Evolutionary conservation across 371 early-diverging fungal genomes (phyloP).

Genomic region (Rhizopus delemar): DNA sequence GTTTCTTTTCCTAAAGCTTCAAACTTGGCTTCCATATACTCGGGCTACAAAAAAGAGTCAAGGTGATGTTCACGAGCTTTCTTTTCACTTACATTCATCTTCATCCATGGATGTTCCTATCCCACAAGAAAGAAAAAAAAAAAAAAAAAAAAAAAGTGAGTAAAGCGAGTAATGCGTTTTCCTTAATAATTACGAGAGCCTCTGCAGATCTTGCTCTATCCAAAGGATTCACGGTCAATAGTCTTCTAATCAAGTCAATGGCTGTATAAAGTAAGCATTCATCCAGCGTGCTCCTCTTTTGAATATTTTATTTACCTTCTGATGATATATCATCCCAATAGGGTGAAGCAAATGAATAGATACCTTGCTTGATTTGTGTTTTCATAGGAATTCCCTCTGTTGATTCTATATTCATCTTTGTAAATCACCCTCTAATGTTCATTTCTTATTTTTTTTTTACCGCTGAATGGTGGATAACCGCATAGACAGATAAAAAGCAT

Average conservation of each 20-base stretch:
- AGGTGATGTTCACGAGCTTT: background rate
- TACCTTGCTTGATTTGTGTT: conserved; percentile 76
- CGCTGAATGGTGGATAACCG: conserved; percentile 93
- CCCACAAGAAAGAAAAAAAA: background rate
- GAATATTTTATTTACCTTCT: conserved; percentile 41
- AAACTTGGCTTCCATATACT: background rate
- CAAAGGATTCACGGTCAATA: conserved; percentile 57
- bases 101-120: conserved; percentile 24
- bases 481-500: conserved; percentile 96
- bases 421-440: background rate
- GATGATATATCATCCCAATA: conserved; percentile 85
- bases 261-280: conserved; percentile 32
- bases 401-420: conserved; percentile 13
- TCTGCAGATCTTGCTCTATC: conserved; percentile 46
- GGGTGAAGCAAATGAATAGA: conserved; percentile 77
- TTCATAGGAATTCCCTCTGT: conserved; percentile 27
- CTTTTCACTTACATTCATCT: conserved; percentile 16
- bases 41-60: background rate
- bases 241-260: conserved; percentile 55
- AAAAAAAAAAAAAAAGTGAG: background rate
- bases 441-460: conserved; percentile 21
- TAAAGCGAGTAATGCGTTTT: background rate
- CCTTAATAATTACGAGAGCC: conserved; percentile 27
- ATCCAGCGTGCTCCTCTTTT: background rate
- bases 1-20: background rate